Conservation (phyloP, 1,284 basidiomycete species). For the Boletus chippewaensis region DNA sequence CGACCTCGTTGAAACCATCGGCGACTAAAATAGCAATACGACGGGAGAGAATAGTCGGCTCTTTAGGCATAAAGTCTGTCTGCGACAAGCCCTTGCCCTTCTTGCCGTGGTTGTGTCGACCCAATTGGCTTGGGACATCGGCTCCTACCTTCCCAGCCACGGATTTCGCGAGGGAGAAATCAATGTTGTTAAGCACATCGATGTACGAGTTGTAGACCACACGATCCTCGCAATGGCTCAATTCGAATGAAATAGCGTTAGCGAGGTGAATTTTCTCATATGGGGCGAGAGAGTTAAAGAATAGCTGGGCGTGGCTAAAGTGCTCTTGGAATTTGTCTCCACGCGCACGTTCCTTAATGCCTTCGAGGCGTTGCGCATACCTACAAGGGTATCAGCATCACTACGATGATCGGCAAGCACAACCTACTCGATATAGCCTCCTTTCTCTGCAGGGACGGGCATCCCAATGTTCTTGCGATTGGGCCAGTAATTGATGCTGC, state of each 20-base stretch:
- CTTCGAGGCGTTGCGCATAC: conserved; percentile 45
- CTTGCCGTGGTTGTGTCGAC: conserved; percentile 50
- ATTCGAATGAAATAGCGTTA: conserved; percentile 67
- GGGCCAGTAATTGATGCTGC: conserved; percentile 66
- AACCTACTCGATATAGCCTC: conserved; percentile 56
- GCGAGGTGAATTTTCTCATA: conserved; percentile 65
- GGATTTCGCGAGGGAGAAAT: conserved; percentile 58
- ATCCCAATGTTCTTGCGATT: conserved; percentile 56
- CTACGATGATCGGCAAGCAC: neutral
- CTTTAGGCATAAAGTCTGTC: conserved; percentile 48
- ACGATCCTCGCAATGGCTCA: conserved; percentile 72
- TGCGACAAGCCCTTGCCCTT: conserved; percentile 54
- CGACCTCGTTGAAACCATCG: conserved; percentile 62
- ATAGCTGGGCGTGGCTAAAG: conserved; percentile 64
- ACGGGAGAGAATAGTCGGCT: conserved; percentile 59
- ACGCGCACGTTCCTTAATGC: conserved; percentile 63
- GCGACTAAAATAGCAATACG: conserved; percentile 69
- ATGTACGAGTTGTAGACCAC: conserved; percentile 64
- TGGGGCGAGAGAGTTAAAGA: conserved; percentile 68
- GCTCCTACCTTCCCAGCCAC: conserved; percentile 64
- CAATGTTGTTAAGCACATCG: conserved; percentile 60
- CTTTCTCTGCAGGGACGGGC: conserved; percentile 44
- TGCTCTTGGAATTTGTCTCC: conserved; percentile 72
- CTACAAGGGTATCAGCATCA: conserved; percentile 26
- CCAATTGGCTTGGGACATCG: conserved; percentile 43